Evolutionary conservation across 768 basidiomycete species (phyloP).

Genomic region (Trametes gibbosa): DNA sequence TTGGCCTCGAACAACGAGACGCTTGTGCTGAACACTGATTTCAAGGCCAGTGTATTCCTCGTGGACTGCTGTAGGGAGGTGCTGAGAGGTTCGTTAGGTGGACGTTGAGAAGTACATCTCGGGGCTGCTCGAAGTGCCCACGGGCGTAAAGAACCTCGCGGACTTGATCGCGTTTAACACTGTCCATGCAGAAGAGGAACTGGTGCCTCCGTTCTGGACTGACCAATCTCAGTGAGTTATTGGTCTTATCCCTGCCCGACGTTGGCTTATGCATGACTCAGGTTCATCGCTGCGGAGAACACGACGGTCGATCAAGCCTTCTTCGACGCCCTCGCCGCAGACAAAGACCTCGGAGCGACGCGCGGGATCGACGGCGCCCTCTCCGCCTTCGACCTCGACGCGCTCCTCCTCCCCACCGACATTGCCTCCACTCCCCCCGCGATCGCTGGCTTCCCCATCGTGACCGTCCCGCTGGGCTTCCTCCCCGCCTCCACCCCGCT

Average conservation of each 20-base stretch:
- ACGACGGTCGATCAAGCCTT: slow-evolving; percentile 26
- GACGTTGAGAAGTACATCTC: slow-evolving; percentile 49
- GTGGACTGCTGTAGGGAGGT: too few species aligned
- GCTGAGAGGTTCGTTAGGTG: slow-evolving; percentile 33
- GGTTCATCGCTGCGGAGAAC: slow-evolving; percentile 24
- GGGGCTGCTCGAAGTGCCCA: slow-evolving; percentile 47
- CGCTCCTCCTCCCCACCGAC: slow-evolving; percentile 27
- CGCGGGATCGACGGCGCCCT: slow-evolving; percentile 32
- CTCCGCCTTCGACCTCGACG: slow-evolving; percentile 26
- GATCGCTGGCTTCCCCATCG: slow-evolving; percentile 37
- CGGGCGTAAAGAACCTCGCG: slow-evolving; percentile 51
- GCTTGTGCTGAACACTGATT: slow-evolving; percentile 51
- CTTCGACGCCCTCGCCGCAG: slow-evolving; percentile 25
- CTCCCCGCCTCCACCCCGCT: slow-evolving; percentile 31
- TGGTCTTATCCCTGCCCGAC: neutral
- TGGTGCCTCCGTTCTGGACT: slow-evolving; percentile 33
- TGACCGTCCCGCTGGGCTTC: slow-evolving; percentile 43
- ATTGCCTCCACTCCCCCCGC: slow-evolving; percentile 23
- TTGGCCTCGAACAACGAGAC: slow-evolving; percentile 48
- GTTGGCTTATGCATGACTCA: neutral
- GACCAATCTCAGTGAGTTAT: slow-evolving; percentile 35
- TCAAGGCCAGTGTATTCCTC: slow-evolving; percentile 43
- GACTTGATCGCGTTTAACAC: slow-evolving; percentile 59
- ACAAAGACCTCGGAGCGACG: slow-evolving; percentile 26
- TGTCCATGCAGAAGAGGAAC: slow-evolving; percentile 49